Evolutionary conservation across 2,329 filamentous ascomycete genomes (phyloP).

Genomic region (Setomelanomma holmii): DNA sequence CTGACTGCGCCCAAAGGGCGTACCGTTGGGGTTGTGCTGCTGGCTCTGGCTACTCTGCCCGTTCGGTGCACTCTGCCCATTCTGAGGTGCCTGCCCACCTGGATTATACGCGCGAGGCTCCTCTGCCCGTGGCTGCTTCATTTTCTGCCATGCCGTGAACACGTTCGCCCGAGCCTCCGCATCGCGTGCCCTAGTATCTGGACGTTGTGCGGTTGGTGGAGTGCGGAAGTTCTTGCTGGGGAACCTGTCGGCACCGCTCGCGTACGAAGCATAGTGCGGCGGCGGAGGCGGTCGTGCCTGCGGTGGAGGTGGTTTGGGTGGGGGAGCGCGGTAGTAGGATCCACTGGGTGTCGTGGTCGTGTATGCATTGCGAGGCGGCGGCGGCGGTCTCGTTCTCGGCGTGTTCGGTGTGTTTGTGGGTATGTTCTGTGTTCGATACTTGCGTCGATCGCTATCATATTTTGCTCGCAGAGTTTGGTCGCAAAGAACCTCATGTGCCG

Average conservation of each 20-base stretch:
- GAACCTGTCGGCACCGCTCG: conserved; percentile 54
- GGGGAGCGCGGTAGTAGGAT: conserved; percentile 42
- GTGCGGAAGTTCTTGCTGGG: conserved; percentile 50
- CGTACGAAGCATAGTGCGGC: conserved; percentile 37
- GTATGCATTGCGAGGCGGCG: conserved; percentile 54
- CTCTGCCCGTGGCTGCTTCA: conserved; percentile 49
- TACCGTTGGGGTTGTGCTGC: conserved; percentile 43
- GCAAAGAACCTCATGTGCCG: conserved; percentile 79
- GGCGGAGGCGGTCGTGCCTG: conserved; percentile 34
- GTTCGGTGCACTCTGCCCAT: conserved; percentile 6
- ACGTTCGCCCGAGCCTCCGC: conserved; percentile 52
- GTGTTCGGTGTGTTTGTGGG: conserved; percentile 50
- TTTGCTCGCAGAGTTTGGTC: conserved; percentile 65
- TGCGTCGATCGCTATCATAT: conserved; percentile 68
- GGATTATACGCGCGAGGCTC: conserved; percentile 34
- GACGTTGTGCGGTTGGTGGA: conserved; percentile 43
- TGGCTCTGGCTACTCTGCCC: conserved; percentile 10
- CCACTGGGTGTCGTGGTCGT: conserved; percentile 46
- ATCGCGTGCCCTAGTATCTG: conserved; percentile 42
- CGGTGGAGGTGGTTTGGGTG: conserved; percentile 33
- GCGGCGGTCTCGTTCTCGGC: conserved; percentile 50
- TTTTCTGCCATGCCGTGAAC: conserved; percentile 59
- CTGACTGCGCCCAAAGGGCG: conserved; percentile 48
- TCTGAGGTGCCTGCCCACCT: conserved; percentile 10
- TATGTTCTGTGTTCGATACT: conserved; percentile 41